Base-by-base conservation (phyloP, 352 stramenopile species). In the Phytophthora tentaculata region DNA sequence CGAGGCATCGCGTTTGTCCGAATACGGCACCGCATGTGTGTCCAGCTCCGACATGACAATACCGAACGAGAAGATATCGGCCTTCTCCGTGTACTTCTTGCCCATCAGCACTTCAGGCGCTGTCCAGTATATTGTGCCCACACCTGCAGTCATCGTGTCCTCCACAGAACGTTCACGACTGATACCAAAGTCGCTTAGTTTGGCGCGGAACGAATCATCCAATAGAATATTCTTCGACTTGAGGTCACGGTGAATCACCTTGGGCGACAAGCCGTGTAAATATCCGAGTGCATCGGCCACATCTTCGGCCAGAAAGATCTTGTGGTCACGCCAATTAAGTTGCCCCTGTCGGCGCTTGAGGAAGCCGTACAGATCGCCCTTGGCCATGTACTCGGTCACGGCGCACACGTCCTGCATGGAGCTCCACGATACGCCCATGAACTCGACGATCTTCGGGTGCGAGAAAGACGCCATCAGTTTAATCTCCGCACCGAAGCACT, bases 111-210 rank as follows among this genome's bases (percentile, higher is more conserved):
- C 83, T 57, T 95, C 87, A 0, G 87, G 87, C 23, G 87, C 87
- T 51, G 86, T 95, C 85, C 85, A 95, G 67, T 91, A 91, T 67
- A 92, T 90, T 54, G 87, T 95, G 37, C 87, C 87, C 23, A 95
- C 87, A 24, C 85, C 87, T 5, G 80, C 80, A 2, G 85, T 94
- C 87, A 93, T 94, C 10, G 88, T 95, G 58, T 95, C 88, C 29
- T 91, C 80, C 9, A 92, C 73, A 2, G 81, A 90, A 13, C 85
- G 79, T 69, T 95, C 81, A 14, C 84, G 80, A 63, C 83, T 91
- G 65, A 95, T 92, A 39, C 86, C 84, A 70, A 92, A 92, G 55
- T 92, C 84, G 45, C 79, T 89, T 22, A 92, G 56, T 50, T 92
- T 92, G 12, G 82, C 81, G 24, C 79, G 79, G 59, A 90, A 88